These are phyloP conservation scores for Colletotrichum sp. DNA, from an alignment of 2,329 filamentous ascomycete species.

Conservation along the genomic window DNA sequence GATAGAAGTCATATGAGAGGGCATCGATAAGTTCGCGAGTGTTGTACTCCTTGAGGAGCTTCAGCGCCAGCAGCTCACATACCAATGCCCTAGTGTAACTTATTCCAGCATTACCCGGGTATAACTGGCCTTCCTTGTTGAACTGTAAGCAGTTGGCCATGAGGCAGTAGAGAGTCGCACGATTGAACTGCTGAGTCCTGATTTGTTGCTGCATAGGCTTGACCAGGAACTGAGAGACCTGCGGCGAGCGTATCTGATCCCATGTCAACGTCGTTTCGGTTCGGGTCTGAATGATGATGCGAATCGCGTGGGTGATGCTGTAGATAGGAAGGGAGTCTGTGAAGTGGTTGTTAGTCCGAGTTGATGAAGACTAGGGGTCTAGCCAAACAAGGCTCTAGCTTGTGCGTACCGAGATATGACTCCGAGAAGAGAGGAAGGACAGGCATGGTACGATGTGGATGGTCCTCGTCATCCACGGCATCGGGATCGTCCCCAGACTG, in stretches of 20 bases:
- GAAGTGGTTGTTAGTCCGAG: not conserved
- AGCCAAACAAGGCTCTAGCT: constrained; percentile 4
- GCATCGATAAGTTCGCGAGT: constrained; percentile 93
- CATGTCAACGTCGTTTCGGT: constrained; percentile 93
- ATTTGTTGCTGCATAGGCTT: constrained; percentile 96
- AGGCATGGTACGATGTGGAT: constrained; percentile 34
- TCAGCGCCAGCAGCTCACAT: constrained; percentile 89
- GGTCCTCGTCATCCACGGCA: constrained; percentile 41
- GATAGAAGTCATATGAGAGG: constrained; percentile 93
- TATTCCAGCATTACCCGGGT: constrained; percentile 83
- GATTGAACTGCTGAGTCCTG: constrained; percentile 79
- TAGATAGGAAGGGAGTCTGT: constrained; percentile 87
- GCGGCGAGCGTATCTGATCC: constrained; percentile 95
- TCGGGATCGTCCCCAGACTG: constrained; percentile 34
- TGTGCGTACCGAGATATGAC: constrained; percentile 71
- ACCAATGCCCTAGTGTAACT: constrained; percentile 86
- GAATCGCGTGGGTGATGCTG: constrained; percentile 87
- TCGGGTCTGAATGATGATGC: constrained; percentile 80
- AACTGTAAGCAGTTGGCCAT: constrained; percentile 96
- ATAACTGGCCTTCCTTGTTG: constrained; percentile 81
- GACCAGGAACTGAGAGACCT: constrained; percentile 92
- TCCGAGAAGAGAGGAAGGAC: constrained; percentile 81
- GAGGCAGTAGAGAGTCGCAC: constrained; percentile 86
- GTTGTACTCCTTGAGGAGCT: constrained; percentile 86
- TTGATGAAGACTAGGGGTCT: not conserved